Conservation (phyloP, 441 rosid genomes). For the Populus hybrid region DNA sequence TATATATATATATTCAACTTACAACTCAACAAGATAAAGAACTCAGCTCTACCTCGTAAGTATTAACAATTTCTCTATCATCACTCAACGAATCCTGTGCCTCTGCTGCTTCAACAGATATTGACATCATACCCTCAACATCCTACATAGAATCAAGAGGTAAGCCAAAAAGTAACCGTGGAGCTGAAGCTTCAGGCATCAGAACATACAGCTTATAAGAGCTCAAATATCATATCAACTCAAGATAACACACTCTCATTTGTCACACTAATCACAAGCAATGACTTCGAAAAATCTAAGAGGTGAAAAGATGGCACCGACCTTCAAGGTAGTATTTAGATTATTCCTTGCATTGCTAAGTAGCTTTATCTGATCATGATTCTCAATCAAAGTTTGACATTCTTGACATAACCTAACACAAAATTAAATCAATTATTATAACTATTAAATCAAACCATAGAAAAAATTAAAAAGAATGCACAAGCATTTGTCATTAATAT, state of each 20-base stretch:
- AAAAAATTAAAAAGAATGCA: neutral
- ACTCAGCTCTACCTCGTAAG: conserved; percentile 71
- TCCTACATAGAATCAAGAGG: conserved; percentile 48
- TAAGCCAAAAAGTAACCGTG: conserved; percentile 1
- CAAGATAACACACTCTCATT: neutral
- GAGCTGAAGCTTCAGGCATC: conserved; percentile 1
- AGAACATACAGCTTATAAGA: neutral
- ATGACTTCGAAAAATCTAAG: neutral
- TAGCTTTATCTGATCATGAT: conserved; percentile 97
- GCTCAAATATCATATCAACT: neutral
- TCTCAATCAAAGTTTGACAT: conserved; percentile 94
- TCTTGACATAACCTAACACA: conserved; percentile 81
- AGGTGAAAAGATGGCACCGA: conserved; percentile 18
- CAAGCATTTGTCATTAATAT: neutral
- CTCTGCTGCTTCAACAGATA: conserved; percentile 95
- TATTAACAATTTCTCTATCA: conserved; percentile 87
- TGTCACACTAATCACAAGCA: neutral
- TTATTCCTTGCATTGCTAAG: conserved; percentile 96
- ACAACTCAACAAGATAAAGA: conserved; percentile 13
- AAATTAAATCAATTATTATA: conserved; percentile 8
- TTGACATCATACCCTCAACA: conserved; percentile 99
- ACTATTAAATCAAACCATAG: neutral
- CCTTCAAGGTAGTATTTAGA: conserved; percentile 89
- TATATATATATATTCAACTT: neutral
- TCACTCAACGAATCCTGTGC: conserved; percentile 93